Conservation (phyloP, 108 stramenopile species). For the Skeletonema potamos region DNA sequence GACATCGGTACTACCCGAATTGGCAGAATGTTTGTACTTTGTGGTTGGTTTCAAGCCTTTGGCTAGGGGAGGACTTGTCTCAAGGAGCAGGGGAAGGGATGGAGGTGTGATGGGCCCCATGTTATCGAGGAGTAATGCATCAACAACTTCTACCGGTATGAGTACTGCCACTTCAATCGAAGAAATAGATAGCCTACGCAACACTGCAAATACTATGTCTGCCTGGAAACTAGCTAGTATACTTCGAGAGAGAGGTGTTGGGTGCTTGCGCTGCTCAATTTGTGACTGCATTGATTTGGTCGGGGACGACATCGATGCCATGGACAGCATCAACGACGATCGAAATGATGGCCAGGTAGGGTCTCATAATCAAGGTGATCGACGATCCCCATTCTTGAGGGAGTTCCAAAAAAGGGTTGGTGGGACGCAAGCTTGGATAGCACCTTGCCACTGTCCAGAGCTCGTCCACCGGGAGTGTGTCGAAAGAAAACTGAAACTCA, state of each 20-base stretch:
- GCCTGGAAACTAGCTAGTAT: slow-evolving; percentile 42
- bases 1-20: slow-evolving; percentile 19
- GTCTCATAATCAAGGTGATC: not conserved
- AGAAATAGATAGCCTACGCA: slow-evolving; percentile 25
- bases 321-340: not conserved
- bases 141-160: not conserved
- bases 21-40: slow-evolving; percentile 34
- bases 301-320: slow-evolving; percentile 20
- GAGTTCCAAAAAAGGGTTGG: slow-evolving; percentile 21
- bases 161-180: slow-evolving; percentile 10
- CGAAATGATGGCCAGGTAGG: not conserved
- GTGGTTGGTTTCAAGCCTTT: slow-evolving; percentile 31
- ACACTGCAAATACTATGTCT: slow-evolving; percentile 36
- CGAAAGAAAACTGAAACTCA: slow-evolving; percentile 16
- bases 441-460: slow-evolving; percentile 27
- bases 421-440: slow-evolving; percentile 23
- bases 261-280: slow-evolving; percentile 33
- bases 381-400: slow-evolving; percentile 18
- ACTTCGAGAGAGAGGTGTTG: slow-evolving; percentile 27
- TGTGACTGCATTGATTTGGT: slow-evolving; percentile 38
- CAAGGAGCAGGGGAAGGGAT: slow-evolving; percentile 23
- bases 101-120: slow-evolving; percentile 29
- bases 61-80: not conserved
- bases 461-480: slow-evolving; percentile 30
- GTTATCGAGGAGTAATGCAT: not conserved